phyloP scores from a whole-genome alignment of 192 early-diverging fungal species.

The Backusella circina region DNA sequence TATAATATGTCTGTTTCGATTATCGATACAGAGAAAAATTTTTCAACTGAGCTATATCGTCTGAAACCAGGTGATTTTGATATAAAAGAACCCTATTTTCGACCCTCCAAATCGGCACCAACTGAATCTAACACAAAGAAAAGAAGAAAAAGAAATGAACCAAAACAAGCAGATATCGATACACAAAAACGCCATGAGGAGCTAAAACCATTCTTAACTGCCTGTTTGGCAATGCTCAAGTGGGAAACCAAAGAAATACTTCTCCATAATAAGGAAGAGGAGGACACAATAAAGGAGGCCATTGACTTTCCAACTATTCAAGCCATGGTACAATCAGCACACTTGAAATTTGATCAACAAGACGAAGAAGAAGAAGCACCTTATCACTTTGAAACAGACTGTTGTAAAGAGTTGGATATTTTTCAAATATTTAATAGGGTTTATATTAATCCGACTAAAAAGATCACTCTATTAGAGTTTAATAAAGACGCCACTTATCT shows the following conservation, averaged over 20 bases:
- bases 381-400: background rate
- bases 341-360: background rate
- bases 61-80: slow-evolving; percentile 24
- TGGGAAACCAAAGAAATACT: background rate
- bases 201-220: slow-evolving; percentile 9
- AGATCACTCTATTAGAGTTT: background rate
- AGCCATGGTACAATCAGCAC: background rate
- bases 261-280: too few species aligned
- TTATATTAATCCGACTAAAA: background rate
- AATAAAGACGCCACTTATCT: background rate
- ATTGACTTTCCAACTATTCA: slow-evolving; percentile 10
- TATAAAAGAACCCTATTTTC: slow-evolving; percentile 21
- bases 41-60: background rate
- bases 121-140: slow-evolving; percentile 1
- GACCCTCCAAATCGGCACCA: background rate
- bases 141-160: slow-evolving; percentile 10
- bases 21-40: slow-evolving; percentile 2
- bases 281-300: background rate
- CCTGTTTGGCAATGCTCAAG: background rate
- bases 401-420: slow-evolving; percentile 1
- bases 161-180: slow-evolving; percentile 6
- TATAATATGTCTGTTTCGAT: background rate
- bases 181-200: slow-evolving; percentile 11
- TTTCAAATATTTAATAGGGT: slow-evolving; percentile 9
- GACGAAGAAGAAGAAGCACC: background rate